These are phyloP conservation scores for Agarophyton chilense DNA, from an alignment of 23 red algal species.

Conservation along the genomic window DNA sequence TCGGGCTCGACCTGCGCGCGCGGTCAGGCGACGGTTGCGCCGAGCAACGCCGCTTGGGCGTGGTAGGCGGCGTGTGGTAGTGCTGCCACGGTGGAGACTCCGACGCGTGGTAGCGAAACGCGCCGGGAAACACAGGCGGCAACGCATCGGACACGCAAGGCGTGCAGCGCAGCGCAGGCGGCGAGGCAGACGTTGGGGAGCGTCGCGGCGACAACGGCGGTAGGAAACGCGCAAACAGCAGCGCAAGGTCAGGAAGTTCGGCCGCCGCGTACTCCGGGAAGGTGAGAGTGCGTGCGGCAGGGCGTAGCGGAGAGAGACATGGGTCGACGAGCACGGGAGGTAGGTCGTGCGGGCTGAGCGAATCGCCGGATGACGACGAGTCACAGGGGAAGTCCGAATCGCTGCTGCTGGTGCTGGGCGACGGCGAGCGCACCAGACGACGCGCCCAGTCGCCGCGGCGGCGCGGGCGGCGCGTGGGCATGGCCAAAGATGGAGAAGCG, in stretches of 20 bases:
- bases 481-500: neutral
- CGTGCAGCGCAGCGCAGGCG: too few species aligned
- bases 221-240: slow-evolving; percentile 34
- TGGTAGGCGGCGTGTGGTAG: neutral
- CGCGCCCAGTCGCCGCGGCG: slow-evolving; percentile 58
- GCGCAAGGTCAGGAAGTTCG: slow-evolving; percentile 51
- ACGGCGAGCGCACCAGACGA: slow-evolving; percentile 27
- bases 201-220: slow-evolving; percentile 16
- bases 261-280: slow-evolving; percentile 47
- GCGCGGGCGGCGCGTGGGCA: slow-evolving; percentile 45
- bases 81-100: neutral
- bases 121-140: slow-evolving; percentile 6
- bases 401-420: slow-evolving; percentile 5
- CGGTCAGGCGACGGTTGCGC: neutral
- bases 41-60: neutral
- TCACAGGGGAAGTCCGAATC: slow-evolving; percentile 56
- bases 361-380: slow-evolving; percentile 39
- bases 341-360: neutral
- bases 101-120: slow-evolving; percentile 1
- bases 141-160: neutral
- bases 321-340: neutral
- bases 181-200: too few species aligned
- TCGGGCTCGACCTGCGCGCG: neutral
- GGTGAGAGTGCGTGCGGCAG: neutral
- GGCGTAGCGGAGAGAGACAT: neutral